phyloP scores from a whole-genome alignment of 2,329 filamentous ascomycete genomes.

The Aspergillus sp. region DNA sequence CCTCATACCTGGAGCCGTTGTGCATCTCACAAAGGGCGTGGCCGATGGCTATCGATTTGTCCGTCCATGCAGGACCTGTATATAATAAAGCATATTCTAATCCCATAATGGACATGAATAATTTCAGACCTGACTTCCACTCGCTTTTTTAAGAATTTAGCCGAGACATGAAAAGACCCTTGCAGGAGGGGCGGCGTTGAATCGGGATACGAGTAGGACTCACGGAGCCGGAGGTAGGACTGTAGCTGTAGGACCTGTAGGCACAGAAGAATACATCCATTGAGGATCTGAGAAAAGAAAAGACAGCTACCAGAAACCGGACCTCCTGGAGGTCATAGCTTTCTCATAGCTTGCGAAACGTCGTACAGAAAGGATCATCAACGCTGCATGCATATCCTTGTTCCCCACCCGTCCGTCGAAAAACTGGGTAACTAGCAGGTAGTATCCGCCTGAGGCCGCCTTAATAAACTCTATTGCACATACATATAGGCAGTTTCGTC shows the following conservation, averaged over 20 bases:
- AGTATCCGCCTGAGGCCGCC: neutral
- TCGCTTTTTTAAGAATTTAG: neutral
- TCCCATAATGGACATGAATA: conserved; percentile 12
- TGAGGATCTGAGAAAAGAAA: neutral
- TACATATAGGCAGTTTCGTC: neutral
- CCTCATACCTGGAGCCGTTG: conserved; percentile 18
- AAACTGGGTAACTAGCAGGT: neutral
- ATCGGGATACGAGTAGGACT: neutral
- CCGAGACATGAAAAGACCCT: neutral
- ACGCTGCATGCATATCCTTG: neutral
- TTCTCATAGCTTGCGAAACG: conserved; percentile 1
- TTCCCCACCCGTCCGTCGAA: neutral
- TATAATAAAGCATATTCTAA: conserved; percentile 23
- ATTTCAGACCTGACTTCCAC: neutral
- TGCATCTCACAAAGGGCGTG: conserved; percentile 16
- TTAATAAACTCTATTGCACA: neutral
- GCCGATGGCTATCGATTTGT: conserved; percentile 16
- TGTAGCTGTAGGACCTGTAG: neutral
- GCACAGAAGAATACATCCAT: neutral
- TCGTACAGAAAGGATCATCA: conserved; percentile 4
- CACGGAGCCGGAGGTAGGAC: neutral
- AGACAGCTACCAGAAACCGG: neutral
- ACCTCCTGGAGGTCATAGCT: neutral
- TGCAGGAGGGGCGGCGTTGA: neutral
- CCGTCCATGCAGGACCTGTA: conserved; percentile 21